phyloP scores from a whole-genome alignment of 2,329 filamentous ascomycete genomes.

The Rhynchosporium secalis region DNA sequence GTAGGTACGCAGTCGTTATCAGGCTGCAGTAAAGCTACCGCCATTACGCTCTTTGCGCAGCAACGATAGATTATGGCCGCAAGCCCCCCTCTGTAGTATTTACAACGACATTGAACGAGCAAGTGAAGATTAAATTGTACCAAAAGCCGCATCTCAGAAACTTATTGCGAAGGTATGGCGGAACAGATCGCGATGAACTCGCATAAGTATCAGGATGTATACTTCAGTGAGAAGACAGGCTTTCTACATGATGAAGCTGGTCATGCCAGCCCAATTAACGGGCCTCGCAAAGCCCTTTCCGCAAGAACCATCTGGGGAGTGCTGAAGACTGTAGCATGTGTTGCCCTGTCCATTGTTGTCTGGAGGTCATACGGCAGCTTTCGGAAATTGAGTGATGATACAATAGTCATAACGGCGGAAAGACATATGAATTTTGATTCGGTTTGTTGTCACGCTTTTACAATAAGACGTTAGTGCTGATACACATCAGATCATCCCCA shows the following conservation, averaged over 20 bases:
- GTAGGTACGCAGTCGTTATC: no score
- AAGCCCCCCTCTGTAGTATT: neutral
- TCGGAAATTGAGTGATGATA: neutral
- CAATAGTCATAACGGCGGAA: neutral
- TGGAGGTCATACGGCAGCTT: constrained; percentile 4
- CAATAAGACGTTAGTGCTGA: neutral
- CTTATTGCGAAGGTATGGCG: neutral
- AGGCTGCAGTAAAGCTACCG: neutral
- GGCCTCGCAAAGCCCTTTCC: neutral
- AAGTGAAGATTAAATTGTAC: neutral
- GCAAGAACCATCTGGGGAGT: neutral
- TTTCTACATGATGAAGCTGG: neutral
- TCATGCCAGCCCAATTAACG: neutral
- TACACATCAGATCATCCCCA: constrained; percentile 44
- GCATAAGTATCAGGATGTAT: neutral
- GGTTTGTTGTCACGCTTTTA: neutral
- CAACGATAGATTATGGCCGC: neutral
- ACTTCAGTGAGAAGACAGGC: constrained; percentile 11
- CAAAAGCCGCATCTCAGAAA: neutral
- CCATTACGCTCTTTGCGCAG: neutral
- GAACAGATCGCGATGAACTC: neutral
- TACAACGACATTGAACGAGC: neutral
- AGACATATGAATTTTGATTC: constrained; percentile 10
- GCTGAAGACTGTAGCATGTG: neutral
- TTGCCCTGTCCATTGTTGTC: neutral